Base-by-base conservation (phyloP, 2,329 filamentous ascomycete species). In the Truncatella angustata region DNA sequence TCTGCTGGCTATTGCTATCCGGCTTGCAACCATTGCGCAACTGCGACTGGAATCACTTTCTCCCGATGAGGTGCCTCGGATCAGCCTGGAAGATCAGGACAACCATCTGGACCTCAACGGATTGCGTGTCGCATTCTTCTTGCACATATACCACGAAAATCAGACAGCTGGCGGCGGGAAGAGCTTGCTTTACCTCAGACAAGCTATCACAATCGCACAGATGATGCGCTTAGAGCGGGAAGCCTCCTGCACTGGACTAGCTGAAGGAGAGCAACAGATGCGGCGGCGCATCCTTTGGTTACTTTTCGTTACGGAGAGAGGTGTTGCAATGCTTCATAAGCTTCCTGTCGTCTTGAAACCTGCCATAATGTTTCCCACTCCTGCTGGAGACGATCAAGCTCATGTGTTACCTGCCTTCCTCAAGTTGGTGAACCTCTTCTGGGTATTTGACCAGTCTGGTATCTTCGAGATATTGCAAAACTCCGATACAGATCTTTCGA, bases 141-240 rank as follows among this genome's bases (percentile, higher is more conserved):
- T 80, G 16, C 77, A 80, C 56, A 73, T 78, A 10, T 79, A 77
- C 49, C 71, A 79, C 55, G 77, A 80, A 58, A 79, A 80, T 49
- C 69, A 73, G 52, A 57, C 66, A 9, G 67, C 74, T 0, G 77
- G 77, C 3, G 74, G 76, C 1, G 68, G 66, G 2, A 72, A 73
- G 47, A 78, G 76, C 2, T 62, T 79, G 5, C 58, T 80, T 7
- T 76, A 76, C 55, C 58, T 80, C 5, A 68, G 77, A 5, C 77
- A 80, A 54, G 74, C 76, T 5, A 75, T 80, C n/a, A 77, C 77
- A 0, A 64, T 77, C 20, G 76, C 77, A 2, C 77, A 80, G 55
- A 72, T 79, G 40, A 68, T 79, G 57, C 65, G 72, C 1, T 63
- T 80, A 4, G 74, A 80, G 47, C 69, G 72, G 10, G 70, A 75